These are phyloP conservation scores for Cercospora canescens DNA, from an alignment of 2,329 filamentous ascomycete genomes.

Conservation along the genomic window DNA sequence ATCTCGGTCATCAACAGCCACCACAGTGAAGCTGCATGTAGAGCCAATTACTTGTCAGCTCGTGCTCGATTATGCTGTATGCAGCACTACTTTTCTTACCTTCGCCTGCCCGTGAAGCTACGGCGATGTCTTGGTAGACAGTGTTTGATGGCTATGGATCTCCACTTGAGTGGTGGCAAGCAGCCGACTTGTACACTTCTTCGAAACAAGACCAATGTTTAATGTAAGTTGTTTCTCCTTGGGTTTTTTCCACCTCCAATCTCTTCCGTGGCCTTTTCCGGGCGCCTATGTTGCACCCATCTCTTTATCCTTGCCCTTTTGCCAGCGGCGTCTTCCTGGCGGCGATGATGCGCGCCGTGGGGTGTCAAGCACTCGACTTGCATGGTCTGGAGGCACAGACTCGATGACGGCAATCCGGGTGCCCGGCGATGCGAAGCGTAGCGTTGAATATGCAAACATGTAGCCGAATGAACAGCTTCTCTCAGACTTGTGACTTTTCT, in stretches of 20 bases:
- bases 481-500: no score
- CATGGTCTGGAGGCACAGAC: no score
- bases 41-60: slow-evolving; percentile 20
- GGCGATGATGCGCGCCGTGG: no score
- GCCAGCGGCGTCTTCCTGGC: no score
- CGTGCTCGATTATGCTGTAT: neutral
- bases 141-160: neutral
- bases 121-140: neutral
- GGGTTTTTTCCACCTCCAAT: no score
- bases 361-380: no score
- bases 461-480: no score
- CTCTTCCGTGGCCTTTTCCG: neutral
- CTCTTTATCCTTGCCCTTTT: no score
- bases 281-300: no score
- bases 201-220: neutral
- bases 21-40: slow-evolving; percentile 1
- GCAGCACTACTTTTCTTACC: neutral
- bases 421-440: no score
- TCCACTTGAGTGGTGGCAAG: neutral
- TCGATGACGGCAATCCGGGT: no score
- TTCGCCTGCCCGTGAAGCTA: neutral
- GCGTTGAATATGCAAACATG: no score
- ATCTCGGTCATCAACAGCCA: slow-evolving; percentile 4
- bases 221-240: neutral
- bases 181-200: neutral